These are phyloP conservation scores for Solanum dulcamara DNA, from an alignment of 257 asterid species.

Conservation along the genomic window DNA sequence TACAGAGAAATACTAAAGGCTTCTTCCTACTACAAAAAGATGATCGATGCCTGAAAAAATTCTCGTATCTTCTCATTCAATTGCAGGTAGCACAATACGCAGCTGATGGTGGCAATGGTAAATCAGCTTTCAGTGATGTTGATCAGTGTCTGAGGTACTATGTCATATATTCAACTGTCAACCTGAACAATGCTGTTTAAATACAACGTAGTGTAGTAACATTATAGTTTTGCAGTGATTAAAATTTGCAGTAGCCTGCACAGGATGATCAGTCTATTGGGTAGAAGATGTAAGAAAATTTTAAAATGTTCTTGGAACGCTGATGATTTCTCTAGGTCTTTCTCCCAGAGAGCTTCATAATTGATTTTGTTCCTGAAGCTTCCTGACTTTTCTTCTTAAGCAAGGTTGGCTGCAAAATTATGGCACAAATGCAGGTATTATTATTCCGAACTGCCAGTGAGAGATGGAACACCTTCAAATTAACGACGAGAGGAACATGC, in stretches of 20 bases:
- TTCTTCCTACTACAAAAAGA: background rate
- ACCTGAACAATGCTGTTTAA: background rate
- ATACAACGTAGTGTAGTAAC: background rate
- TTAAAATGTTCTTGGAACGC: background rate
- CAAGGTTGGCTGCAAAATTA: background rate
- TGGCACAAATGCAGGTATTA: background rate
- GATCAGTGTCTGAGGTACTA: constrained; percentile 82
- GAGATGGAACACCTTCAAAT: background rate
- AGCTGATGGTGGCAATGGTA: constrained; percentile 69
- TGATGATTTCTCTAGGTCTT: background rate
- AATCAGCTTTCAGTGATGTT: constrained; percentile 55
- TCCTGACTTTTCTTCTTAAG: background rate
- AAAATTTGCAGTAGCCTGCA: background rate
- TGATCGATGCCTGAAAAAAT: background rate
- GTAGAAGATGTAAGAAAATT: background rate
- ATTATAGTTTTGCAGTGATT: background rate
- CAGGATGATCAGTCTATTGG: background rate
- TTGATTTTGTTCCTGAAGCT: background rate
- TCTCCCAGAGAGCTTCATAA: background rate
- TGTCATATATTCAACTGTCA: background rate
- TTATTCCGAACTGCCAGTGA: background rate
- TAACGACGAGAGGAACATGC: background rate
- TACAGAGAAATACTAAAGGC: background rate
- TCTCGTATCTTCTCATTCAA: background rate
- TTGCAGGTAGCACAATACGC: constrained; percentile 93